Evolutionary conservation across 1,284 basidiomycete genomes (phyloP).

Genomic region (Inonotus hispidus): DNA sequence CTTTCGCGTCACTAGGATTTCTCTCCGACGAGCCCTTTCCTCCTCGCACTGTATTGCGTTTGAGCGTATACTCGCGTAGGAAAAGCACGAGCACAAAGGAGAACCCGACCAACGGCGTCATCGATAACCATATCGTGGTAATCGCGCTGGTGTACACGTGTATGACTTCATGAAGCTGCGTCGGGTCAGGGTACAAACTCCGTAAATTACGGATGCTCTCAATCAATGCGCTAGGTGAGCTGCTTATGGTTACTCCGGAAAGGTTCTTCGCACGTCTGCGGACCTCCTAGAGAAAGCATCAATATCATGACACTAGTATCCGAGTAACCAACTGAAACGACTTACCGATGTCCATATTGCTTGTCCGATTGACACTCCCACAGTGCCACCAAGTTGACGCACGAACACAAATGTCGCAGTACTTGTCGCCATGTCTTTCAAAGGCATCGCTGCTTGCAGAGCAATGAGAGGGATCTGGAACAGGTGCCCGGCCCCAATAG

Average conservation of each 20-base stretch:
- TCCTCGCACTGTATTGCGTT: conserved; percentile 46
- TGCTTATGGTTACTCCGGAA: conserved; percentile 42
- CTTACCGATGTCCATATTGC: conserved; percentile 60
- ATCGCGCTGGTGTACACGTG: conserved; percentile 69
- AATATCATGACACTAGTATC: not conserved
- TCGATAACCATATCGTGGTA: conserved; percentile 67
- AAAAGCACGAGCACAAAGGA: conserved; percentile 56
- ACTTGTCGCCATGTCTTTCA: conserved; percentile 76
- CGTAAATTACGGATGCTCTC: conserved; percentile 51
- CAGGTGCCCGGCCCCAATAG: conserved; percentile 55
- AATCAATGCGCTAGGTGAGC: conserved; percentile 49
- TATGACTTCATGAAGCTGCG: conserved; percentile 45
- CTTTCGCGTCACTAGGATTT: not conserved
- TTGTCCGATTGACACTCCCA: conserved; percentile 70
- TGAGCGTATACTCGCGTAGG: conserved; percentile 56
- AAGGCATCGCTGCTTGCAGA: conserved; percentile 76
- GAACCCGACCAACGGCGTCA: conserved; percentile 53
- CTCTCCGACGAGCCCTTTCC: conserved; percentile 24
- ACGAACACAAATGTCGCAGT: conserved; percentile 70
- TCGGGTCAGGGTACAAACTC: conserved; percentile 42
- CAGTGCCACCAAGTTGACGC: conserved; percentile 70
- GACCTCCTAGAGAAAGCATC: conserved; percentile 36
- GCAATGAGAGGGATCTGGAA: conserved; percentile 68
- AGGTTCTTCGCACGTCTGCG: conserved; percentile 44
- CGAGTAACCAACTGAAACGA: not conserved